phyloP scores from a whole-genome alignment of 106 monocot genomes.

The Acorus calamus region DNA sequence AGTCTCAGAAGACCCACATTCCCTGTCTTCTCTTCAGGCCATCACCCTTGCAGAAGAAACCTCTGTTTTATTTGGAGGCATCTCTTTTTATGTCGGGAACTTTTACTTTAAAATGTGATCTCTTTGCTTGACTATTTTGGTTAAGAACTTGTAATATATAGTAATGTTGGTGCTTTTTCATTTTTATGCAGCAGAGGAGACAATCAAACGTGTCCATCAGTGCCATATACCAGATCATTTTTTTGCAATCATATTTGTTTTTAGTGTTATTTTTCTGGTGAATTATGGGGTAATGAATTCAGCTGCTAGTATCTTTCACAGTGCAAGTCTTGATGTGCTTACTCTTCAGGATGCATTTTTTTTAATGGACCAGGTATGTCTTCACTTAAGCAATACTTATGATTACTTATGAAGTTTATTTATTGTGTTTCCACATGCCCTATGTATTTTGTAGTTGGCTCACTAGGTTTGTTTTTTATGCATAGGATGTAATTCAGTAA shows the following conservation, averaged over 20 bases:
- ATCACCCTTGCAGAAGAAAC: too few species aligned
- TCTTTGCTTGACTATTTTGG: background rate
- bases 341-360: constrained; percentile 60
- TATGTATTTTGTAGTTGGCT: too few species aligned
- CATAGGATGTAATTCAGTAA: too few species aligned
- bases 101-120: background rate
- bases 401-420: background rate
- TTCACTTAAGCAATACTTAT: background rate
- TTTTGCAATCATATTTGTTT: constrained; percentile 79
- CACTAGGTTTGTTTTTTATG: too few species aligned
- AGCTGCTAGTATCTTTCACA: constrained; percentile 57
- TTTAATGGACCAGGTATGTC: constrained; percentile 75
- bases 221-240: constrained; percentile 67
- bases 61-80: too few species aligned
- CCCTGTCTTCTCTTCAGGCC: too few species aligned
- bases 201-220: constrained; percentile 30
- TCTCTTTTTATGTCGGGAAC: background rate
- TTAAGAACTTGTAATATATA: background rate
- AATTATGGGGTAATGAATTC: constrained; percentile 88
- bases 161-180: background rate
- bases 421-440: background rate
- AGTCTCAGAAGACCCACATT: too few species aligned
- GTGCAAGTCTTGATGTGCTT: constrained; percentile 25
- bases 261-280: constrained; percentile 76
- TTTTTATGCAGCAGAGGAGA: constrained; percentile 46